These are phyloP conservation scores for Dianthus caryophyllus DNA, from an alignment of 148 eudicot species.

Conservation along the genomic window DNA sequence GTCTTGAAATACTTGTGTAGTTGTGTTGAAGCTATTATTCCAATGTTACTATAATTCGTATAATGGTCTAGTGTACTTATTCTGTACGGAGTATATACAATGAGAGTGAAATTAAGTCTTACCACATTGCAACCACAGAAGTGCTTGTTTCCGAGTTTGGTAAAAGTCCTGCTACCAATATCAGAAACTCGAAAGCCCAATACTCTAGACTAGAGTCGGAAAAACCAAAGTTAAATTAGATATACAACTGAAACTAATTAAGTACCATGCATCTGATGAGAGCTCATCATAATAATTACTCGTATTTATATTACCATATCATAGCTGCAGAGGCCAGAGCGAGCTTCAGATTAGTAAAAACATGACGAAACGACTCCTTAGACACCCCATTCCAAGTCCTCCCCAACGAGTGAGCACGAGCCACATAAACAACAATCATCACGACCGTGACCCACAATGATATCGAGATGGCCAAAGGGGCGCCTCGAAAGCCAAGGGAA, in stretches of 20 bases:
- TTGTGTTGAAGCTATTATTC: no score
- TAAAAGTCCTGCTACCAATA: slow-evolving; percentile 64
- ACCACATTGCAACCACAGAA: slow-evolving; percentile 72
- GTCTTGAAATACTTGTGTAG: no score
- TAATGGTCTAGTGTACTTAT: no score
- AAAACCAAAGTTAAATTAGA: no score
- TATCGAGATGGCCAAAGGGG: slow-evolving; percentile 62
- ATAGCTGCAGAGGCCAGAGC: slow-evolving; percentile 83
- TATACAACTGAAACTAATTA: no score
- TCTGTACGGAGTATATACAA: no score
- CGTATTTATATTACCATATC: no score
- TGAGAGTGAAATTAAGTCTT: no score
- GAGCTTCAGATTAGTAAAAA: slow-evolving; percentile 41
- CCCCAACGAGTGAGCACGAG: slow-evolving; percentile 29
- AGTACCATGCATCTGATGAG: no score
- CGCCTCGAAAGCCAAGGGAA: slow-evolving; percentile 43
- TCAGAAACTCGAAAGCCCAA: slow-evolving; percentile 79
- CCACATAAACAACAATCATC: slow-evolving; percentile 37
- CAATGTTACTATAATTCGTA: no score
- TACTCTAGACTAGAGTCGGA: slow-evolving; percentile 67
- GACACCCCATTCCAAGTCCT: slow-evolving; percentile 57
- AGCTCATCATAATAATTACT: slow-evolving; percentile 18
- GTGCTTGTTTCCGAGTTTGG: slow-evolving; percentile 64
- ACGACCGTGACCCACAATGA: slow-evolving; percentile 54
- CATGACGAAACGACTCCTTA: slow-evolving; percentile 36